Percentiles rank a stretch among this genome's conserved stretches.
Evolutionary conservation across 345 rosid genomes (phyloP).

Genomic region (Luvunga scandens): DNA sequence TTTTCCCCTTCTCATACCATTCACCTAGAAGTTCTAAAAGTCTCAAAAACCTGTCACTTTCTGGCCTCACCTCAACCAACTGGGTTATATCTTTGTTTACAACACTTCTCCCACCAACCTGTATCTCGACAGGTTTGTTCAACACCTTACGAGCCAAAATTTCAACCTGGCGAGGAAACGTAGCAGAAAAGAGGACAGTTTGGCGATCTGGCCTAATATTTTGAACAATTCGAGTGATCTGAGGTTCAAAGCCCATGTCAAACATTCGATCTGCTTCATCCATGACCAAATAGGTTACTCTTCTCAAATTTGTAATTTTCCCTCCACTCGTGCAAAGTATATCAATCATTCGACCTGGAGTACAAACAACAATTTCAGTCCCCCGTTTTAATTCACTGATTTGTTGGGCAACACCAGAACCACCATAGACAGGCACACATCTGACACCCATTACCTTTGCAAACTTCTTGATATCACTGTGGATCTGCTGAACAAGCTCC

Average conservation of each 20-base stretch:
- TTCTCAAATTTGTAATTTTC: constrained; percentile 79
- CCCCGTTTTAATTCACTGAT: constrained; percentile 93
- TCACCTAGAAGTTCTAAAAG: constrained; percentile 91
- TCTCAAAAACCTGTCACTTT: constrained; percentile 80
- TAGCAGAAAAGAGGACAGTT: constrained; percentile 95
- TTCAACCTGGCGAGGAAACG: constrained; percentile 99
- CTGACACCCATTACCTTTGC: constrained; percentile 68
- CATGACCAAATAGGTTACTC: constrained; percentile 90
- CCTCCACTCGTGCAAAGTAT: constrained; percentile 96
- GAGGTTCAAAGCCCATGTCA: constrained; percentile 99
- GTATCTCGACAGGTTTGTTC: constrained; percentile 87
- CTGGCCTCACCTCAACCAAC: constrained; percentile 92
- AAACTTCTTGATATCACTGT: constrained; percentile 89
- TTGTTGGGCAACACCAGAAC: constrained; percentile 99
- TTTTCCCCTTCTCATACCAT: constrained; percentile 97
- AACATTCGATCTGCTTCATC: constrained; percentile 99
- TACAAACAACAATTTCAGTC: constrained; percentile 95
- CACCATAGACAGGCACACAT: constrained; percentile 96
- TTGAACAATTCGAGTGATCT: constrained; percentile 88
- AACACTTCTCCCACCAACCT: constrained; percentile 98
- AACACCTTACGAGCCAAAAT: constrained; percentile 85
- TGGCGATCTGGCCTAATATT: constrained; percentile 91
- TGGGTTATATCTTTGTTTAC: constrained; percentile 94
- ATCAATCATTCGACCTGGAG: constrained; percentile 99
- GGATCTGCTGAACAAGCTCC: constrained; percentile 99